Percentiles rank a stretch among this genome's conserved stretches.
Conservation (phyloP, 164 flowering plant species). For the Umbilicus rupestris region DNA sequence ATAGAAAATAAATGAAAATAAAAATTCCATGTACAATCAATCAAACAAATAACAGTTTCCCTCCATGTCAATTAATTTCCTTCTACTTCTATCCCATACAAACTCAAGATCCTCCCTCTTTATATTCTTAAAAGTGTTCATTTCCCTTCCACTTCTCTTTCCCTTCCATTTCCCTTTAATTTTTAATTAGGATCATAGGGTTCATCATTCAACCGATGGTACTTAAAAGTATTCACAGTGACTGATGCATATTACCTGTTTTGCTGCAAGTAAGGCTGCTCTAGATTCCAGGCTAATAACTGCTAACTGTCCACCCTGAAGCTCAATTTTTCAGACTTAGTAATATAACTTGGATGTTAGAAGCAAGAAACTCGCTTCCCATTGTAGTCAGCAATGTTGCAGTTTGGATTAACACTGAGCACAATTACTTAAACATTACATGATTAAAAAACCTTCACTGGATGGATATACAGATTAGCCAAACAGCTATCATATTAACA, state of each 20-base stretch:
- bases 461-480: not conserved
- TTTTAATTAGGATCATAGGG: not conserved
- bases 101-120: not conserved
- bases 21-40: too few species aligned
- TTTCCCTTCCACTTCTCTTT: not conserved
- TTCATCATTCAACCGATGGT: not conserved
- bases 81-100: not conserved
- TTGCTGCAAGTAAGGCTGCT: constrained; percentile 70
- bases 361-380: not conserved
- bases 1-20: too few species aligned
- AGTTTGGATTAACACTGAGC: too few species aligned
- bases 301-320: constrained; percentile 82
- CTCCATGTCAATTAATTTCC: not conserved
- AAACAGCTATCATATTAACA: not conserved
- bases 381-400: not conserved
- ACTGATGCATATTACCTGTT: constrained; percentile 42
- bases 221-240: not conserved
- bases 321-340: constrained; percentile 10
- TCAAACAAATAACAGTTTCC: too few species aligned
- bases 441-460: not conserved
- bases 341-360: not conserved
- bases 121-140: too few species aligned
- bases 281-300: constrained; percentile 61
- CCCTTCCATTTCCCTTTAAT: not conserved
- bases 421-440: not conserved